Conservation (phyloP, 331 rosid species). For the Quercus lobata region DNA sequence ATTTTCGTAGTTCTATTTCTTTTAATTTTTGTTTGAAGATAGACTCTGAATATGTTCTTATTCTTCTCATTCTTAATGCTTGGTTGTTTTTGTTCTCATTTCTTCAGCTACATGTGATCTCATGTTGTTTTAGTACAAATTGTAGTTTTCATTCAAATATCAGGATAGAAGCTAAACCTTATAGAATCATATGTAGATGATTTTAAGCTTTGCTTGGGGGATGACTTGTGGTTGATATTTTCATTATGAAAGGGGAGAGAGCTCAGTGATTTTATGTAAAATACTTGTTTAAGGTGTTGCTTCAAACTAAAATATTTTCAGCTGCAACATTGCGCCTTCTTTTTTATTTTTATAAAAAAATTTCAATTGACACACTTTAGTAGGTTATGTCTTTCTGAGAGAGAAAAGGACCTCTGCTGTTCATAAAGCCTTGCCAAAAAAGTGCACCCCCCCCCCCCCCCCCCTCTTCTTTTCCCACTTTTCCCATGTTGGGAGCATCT, state of each 20-base stretch:
- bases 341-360: not conserved
- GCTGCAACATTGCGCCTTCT: not conserved
- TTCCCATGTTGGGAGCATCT: too few species aligned
- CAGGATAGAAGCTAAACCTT: not conserved
- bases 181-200: not conserved
- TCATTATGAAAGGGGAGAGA: not conserved
- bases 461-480: not conserved
- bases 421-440: too few species aligned
- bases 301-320: not conserved
- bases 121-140: not conserved
- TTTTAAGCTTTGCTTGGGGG: not conserved
- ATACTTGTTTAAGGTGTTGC: not conserved
- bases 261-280: not conserved
- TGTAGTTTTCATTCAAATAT: not conserved
- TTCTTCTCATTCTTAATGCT: not conserved
- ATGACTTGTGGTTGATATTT: not conserved
- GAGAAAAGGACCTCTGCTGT: too few species aligned
- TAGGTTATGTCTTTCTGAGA: too few species aligned
- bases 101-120: not conserved
- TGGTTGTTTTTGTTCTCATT: not conserved
- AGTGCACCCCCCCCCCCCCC: too few species aligned
- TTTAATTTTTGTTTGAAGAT: not conserved
- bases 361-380: too few species aligned
- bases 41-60: not conserved
- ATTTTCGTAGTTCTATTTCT: not conserved